phyloP scores from a whole-genome alignment of 345 rosid genomes.

The Eucalyptus dawsonii region DNA sequence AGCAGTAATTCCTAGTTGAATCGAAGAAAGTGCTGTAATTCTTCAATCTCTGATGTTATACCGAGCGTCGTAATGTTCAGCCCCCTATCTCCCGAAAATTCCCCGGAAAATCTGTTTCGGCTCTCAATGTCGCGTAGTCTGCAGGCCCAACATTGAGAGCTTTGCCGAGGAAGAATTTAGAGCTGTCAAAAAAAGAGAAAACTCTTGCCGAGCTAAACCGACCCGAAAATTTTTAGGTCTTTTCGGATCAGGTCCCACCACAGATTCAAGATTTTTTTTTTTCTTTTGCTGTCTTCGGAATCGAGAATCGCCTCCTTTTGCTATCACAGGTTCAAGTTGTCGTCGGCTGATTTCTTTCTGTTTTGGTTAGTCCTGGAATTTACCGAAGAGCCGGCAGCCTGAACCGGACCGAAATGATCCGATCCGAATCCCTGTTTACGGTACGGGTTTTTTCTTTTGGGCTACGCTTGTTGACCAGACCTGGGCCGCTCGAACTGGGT shows the following conservation, averaged over 20 bases:
- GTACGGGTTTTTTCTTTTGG: background rate
- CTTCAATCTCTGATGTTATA: too few species aligned
- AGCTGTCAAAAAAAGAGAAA: too few species aligned
- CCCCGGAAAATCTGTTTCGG: background rate
- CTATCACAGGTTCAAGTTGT: background rate
- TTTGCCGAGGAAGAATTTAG: background rate
- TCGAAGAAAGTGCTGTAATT: background rate
- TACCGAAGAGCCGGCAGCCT: background rate
- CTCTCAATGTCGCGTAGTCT: too few species aligned
- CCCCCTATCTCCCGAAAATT: background rate
- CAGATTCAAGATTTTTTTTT: background rate
- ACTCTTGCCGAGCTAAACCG: too few species aligned
- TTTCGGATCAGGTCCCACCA: background rate
- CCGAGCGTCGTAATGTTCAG: too few species aligned
- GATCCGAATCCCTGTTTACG: background rate
- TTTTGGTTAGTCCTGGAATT: background rate
- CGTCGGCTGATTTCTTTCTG: too few species aligned
- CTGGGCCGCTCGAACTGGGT: background rate
- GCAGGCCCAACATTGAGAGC: too few species aligned
- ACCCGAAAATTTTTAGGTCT: background rate
- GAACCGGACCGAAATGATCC: background rate
- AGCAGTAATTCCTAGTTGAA: background rate
- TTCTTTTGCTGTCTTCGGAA: background rate
- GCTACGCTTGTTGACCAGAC: background rate
- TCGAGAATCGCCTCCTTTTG: background rate